A percentile compares a stretch with the other conserved stretches of the same genome.
Conservation (phyloP, 1,139 yeast genomes). For the Hyphopichia fennica region DNA sequence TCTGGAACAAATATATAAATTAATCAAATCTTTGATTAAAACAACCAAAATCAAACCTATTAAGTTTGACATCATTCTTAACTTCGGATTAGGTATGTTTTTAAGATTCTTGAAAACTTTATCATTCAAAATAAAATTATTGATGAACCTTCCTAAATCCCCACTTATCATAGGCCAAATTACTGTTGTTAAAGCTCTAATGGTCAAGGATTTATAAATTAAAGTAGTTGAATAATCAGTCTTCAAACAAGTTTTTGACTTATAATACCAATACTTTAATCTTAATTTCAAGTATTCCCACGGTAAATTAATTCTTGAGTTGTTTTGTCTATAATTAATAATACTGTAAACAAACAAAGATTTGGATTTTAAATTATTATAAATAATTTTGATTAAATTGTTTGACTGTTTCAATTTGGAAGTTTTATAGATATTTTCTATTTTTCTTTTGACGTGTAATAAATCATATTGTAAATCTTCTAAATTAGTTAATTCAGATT, state of each 20-base stretch:
- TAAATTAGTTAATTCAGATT: constrained; percentile 22
- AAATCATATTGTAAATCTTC: constrained; percentile 23
- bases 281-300: constrained; percentile 13
- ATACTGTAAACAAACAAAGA: constrained; percentile 9
- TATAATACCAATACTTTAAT: constrained; percentile 15
- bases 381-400: not conserved
- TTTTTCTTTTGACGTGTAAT: constrained; percentile 10
- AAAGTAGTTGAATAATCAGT: constrained; percentile 36
- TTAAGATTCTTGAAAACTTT: constrained; percentile 6
- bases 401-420: not conserved
- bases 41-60: constrained; percentile 35
- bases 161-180: constrained; percentile 44
- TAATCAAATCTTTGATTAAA: constrained; percentile 31
- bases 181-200: constrained; percentile 33
- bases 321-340: not conserved
- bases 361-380: not conserved
- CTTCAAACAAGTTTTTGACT: constrained; percentile 32
- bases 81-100: constrained; percentile 21
- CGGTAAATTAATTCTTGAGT: constrained; percentile 5
- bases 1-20: constrained; percentile 29
- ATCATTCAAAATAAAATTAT: constrained; percentile 10
- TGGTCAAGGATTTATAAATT: constrained; percentile 22
- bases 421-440: constrained; percentile 3
- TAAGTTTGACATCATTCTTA: constrained; percentile 32
- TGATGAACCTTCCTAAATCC: constrained; percentile 29